Percentiles rank a stretch among this genome's conserved stretches.
phyloP scores from a whole-genome alignment of 1,284 basidiomycete species.

The Marasmius oreades region DNA sequence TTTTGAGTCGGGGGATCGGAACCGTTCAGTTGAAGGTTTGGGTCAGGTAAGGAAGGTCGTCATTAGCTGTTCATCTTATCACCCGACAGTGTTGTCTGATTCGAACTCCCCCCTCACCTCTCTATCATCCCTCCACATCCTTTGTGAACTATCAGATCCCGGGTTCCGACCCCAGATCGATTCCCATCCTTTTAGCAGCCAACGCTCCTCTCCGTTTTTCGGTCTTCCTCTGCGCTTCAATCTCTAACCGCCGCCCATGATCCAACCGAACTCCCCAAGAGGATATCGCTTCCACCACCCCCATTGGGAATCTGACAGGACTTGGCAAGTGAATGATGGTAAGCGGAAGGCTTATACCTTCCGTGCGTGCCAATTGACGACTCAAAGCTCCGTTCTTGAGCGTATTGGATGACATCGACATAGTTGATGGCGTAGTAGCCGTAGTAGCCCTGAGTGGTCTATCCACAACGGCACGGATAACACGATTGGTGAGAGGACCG shows the following conservation, averaged over 20 bases:
- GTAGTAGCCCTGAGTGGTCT: slow-evolving; percentile 13
- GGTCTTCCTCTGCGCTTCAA: slow-evolving; percentile 14
- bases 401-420: background rate
- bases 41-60: no score
- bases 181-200: slow-evolving; percentile 4
- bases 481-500: background rate
- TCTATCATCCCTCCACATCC: background rate
- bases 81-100: no score
- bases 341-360: slow-evolving; percentile 14
- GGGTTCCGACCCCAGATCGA: background rate
- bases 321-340: no score
- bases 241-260: slow-evolving; percentile 14
- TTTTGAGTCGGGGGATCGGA: no score
- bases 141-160: background rate
- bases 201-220: slow-evolving; percentile 13
- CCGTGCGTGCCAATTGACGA: slow-evolving; percentile 15
- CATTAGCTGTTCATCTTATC: no score
- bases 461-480: slow-evolving; percentile 14
- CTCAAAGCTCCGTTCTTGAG: background rate
- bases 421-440: no score
- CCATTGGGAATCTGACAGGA: slow-evolving; percentile 17
- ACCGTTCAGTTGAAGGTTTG: no score
- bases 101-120: background rate
- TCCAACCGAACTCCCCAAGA: slow-evolving; percentile 17
- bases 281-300: slow-evolving; percentile 18